These are phyloP conservation scores for Gyromitra esculenta DNA, from an alignment of 2,329 filamentous ascomycete species.

Conservation along the genomic window DNA sequence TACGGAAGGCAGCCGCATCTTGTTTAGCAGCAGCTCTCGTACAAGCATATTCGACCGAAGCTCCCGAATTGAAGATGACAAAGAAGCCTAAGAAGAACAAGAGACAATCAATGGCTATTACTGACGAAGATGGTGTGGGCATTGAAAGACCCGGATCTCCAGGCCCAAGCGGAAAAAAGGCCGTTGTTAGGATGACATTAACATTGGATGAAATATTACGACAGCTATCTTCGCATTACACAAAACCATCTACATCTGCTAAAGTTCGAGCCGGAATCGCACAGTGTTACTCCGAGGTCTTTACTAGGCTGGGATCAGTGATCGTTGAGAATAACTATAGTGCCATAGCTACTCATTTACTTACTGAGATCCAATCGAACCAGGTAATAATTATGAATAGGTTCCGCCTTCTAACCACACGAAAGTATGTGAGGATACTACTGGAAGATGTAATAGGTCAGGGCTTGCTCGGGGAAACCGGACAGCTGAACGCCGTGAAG, in stretches of 20 bases:
- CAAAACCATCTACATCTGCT: slow-evolving; percentile 79
- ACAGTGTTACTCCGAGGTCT: slow-evolving; percentile 83
- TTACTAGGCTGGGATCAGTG: slow-evolving; percentile 80
- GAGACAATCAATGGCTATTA: slow-evolving; percentile 70
- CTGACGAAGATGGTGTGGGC: slow-evolving; percentile 77
- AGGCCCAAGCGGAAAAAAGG: slow-evolving; percentile 72
- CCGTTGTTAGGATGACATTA: slow-evolving; percentile 74
- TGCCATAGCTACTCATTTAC: slow-evolving; percentile 81
- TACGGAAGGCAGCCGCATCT: slow-evolving; percentile 85
- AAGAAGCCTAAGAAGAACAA: slow-evolving; percentile 71
- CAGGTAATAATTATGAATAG: slow-evolving; percentile 81
- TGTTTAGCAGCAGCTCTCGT: slow-evolving; percentile 85
- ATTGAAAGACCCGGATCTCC: slow-evolving; percentile 75
- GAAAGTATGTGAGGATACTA: slow-evolving; percentile 83
- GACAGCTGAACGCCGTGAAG: slow-evolving; percentile 83
- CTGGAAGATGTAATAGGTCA: slow-evolving; percentile 84
- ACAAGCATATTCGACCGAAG: slow-evolving; percentile 75
- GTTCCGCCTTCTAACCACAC: slow-evolving; percentile 83
- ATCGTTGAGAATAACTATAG: slow-evolving; percentile 85
- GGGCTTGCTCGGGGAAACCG: slow-evolving; percentile 86
- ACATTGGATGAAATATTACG: slow-evolving; percentile 80
- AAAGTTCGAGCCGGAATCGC: slow-evolving; percentile 82
- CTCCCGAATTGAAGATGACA: slow-evolving; percentile 72
- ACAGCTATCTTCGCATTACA: slow-evolving; percentile 81
- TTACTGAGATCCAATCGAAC: slow-evolving; percentile 81